Percentiles rank a stretch among this genome's conserved stretches.
Conservation (phyloP, 805 yeast species). For the Myxozyma mucilagina region DNA sequence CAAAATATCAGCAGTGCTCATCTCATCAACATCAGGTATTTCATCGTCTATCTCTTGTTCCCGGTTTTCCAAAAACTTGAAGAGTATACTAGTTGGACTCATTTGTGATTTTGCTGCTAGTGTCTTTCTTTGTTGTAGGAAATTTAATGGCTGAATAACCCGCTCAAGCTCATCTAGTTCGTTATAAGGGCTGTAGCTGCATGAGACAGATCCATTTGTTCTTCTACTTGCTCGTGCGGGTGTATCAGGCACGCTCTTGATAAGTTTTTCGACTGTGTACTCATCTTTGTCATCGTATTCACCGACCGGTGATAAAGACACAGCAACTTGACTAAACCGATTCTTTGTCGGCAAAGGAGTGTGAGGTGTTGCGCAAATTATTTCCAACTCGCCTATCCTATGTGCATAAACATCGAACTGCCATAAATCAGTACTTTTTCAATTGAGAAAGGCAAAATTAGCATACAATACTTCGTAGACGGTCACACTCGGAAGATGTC, state of each 20-base stretch:
- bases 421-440: no score
- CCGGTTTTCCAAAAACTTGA: not conserved
- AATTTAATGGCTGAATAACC: not conserved
- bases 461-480: slow-evolving; percentile 6
- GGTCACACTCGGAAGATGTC: not conserved
- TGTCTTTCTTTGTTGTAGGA: not conserved
- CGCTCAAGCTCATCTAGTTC: not conserved
- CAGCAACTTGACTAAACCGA: no score
- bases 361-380: not conserved
- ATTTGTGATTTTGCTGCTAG: not conserved
- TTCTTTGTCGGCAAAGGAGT: not conserved
- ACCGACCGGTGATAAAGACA: not conserved
- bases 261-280: not conserved
- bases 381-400: slow-evolving; percentile 10
- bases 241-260: not conserved
- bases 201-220: not conserved
- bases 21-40: not conserved
- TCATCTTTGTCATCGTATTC: not conserved
- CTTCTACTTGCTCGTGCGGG: not conserved
- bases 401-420: slow-evolving; percentile 8
- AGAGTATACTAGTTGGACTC: not conserved
- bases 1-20: not conserved
- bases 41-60: not conserved
- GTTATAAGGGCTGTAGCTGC: not conserved
- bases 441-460: not conserved